These are phyloP conservation scores for Hypericum perforatum DNA, from an alignment of 345 rosid genomes.

Conservation along the genomic window DNA sequence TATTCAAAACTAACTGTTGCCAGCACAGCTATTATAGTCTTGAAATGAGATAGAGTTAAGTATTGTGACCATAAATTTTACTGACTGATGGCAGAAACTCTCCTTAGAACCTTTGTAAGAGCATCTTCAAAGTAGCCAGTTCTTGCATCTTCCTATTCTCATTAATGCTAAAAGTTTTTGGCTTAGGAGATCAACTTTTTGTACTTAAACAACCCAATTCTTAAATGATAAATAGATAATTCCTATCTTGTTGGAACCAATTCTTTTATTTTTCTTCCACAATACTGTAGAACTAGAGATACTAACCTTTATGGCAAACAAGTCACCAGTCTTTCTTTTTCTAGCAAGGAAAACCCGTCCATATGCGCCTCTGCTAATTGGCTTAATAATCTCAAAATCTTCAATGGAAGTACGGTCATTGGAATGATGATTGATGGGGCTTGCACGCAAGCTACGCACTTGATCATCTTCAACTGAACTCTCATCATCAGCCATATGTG, in stretches of 20 bases:
- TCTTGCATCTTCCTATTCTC: too few species aligned
- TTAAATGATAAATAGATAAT: too few species aligned
- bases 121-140: too few species aligned
- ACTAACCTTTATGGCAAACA: conserved; percentile 87
- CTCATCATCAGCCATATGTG: conserved; percentile 63
- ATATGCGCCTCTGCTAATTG: conserved; percentile 93
- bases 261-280: conserved; percentile 2
- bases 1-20: too few species aligned
- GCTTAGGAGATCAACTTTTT: too few species aligned
- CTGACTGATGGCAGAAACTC: too few species aligned
- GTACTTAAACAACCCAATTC: too few species aligned
- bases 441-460: conserved; percentile 64
- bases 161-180: too few species aligned
- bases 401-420: conserved; percentile 93
- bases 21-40: too few species aligned
- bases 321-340: conserved; percentile 89
- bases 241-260: background rate
- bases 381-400: conserved; percentile 96
- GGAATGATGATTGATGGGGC: conserved; percentile 69
- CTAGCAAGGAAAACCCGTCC: conserved; percentile 89
- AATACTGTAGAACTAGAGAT: conserved; percentile 11
- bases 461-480: conserved; percentile 75
- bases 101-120: too few species aligned
- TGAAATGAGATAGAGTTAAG: too few species aligned
- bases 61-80: too few species aligned